Percentiles rank a stretch among this genome's conserved stretches.
Evolutionary conservation across 352 stramenopile species (phyloP).

Genomic region (Phytophthora ramorum): DNA sequence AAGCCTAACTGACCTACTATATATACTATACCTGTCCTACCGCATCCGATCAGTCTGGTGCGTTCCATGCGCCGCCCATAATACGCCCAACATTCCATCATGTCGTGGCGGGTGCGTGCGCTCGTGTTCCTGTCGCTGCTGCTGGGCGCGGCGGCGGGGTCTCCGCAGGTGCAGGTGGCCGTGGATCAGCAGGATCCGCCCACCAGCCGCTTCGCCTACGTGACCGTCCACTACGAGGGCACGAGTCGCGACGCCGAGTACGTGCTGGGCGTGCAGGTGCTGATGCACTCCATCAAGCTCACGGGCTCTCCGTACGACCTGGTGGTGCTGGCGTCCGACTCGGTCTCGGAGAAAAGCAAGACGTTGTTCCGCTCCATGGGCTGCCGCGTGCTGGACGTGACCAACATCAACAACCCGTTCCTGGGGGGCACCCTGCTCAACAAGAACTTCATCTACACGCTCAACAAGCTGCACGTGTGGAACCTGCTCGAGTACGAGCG

Average conservation of each 20-base stretch:
- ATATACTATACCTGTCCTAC: neutral
- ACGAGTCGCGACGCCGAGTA: slow-evolving; percentile 86
- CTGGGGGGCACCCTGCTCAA: slow-evolving; percentile 76
- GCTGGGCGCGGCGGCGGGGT: slow-evolving; percentile 16
- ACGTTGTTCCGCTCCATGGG: slow-evolving; percentile 80
- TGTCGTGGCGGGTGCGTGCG: slow-evolving; percentile 24
- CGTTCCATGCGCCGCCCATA: neutral
- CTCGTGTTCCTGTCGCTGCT: slow-evolving; percentile 37
- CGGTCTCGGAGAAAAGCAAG: slow-evolving; percentile 81
- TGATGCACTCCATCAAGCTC: slow-evolving; percentile 90
- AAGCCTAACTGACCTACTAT: neutral
- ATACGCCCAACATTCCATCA: slow-evolving; percentile 8
- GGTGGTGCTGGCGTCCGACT: slow-evolving; percentile 87
- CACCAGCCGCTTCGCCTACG: slow-evolving; percentile 81
- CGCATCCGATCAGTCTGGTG: neutral
- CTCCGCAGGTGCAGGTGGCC: slow-evolving; percentile 17
- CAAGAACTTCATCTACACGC: slow-evolving; percentile 91
- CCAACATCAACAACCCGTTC: slow-evolving; percentile 91
- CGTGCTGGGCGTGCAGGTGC: slow-evolving; percentile 81
- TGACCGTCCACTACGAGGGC: slow-evolving; percentile 89
- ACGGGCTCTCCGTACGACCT: slow-evolving; percentile 84
- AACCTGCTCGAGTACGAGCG: slow-evolving; percentile 92
- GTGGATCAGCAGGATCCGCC: slow-evolving; percentile 21
- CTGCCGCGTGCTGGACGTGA: slow-evolving; percentile 85
- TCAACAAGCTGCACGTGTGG: slow-evolving; percentile 93